These are phyloP conservation scores for Coix lacrymajobi DNA, from an alignment of 176 grass and related monocot genomes.

Conservation along the genomic window DNA sequence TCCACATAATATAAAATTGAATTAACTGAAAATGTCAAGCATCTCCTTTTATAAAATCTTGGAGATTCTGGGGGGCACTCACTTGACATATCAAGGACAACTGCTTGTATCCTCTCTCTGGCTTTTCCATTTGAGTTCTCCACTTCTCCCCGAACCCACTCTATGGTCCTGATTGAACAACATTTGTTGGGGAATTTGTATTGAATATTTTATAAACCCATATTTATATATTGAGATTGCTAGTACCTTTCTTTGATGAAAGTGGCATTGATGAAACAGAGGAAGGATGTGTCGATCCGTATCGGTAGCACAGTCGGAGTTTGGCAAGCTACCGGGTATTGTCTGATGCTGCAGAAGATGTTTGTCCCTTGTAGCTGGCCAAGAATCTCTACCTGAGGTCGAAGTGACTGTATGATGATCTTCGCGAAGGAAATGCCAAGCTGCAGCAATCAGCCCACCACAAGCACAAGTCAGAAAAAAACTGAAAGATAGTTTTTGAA, in stretches of 20 bases:
- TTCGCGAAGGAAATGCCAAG: conserved; percentile 75
- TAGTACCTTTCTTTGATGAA: conserved; percentile 80
- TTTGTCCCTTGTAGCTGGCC: conserved; percentile 81
- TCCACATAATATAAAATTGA: too few relatives aligned
- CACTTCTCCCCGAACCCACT: conserved; percentile 43
- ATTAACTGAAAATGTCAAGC: not conserved
- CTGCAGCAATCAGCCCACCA: conserved; percentile 27
- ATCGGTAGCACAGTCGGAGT: conserved; percentile 45
- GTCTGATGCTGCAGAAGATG: conserved; percentile 68
- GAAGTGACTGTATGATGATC: conserved; percentile 70
- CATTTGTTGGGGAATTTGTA: not conserved
- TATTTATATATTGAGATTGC: not conserved
- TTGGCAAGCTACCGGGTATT: conserved; percentile 58
- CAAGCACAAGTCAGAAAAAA: not conserved
- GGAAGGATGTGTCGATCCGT: conserved; percentile 71
- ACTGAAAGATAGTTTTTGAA: not conserved
- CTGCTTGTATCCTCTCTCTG: conserved; percentile 44
- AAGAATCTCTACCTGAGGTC: conserved; percentile 68
- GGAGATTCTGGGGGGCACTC: not conserved
- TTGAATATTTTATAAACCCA: not conserved
- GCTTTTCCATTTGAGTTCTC: conserved; percentile 34
- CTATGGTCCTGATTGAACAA: conserved; percentile 47
- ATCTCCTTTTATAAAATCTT: not conserved
- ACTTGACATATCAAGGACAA: conserved; percentile 92
- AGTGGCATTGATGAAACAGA: conserved; percentile 80